Evolutionary conservation across 2,329 filamentous ascomycete genomes (phyloP), one percentile per base, ranked within the genome.

Genomic region (Fusarium bulbicola): DNA sequence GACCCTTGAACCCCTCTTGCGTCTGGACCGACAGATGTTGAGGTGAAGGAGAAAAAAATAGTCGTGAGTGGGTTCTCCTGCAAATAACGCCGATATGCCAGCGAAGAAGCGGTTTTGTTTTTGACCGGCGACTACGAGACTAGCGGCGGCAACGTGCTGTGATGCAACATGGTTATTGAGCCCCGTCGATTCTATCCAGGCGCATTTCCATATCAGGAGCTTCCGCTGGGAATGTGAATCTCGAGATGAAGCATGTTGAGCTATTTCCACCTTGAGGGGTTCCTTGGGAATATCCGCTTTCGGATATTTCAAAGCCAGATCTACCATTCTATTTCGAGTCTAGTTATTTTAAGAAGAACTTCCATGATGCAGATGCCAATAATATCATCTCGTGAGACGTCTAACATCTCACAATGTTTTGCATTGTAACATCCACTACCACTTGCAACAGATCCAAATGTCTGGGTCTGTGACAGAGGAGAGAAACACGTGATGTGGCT

Each of bases 11-110:
- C 72, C 68, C 71, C 59, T 74, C 71, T 46, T 46, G 53, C 46
- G 68, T 72, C 64, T 72, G 43, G 63, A 63, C 68, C 62, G 50
- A 42, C 52, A 59, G 46, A 39, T 26, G 49, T 68, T 68, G 63
- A 67, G 53, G 32, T 68, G 42, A 53, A 52, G 32, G 18, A 15
- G 16, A 8, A n/a, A 46, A 70, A 57, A 63, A 66, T 40, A 52
- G 54, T 47, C 59, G 53, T 59, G 60, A 65, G 59, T 74, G 72
- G 68, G 54, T 65, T 74, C 61, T 60, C 21, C 36, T 70, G 46
- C 50, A 74, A 69, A 69, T 74, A 74, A 69, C 57, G 64, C 72
- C 72, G 72, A 67, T 73, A 74, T 69, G 63, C 71, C 32, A 73
- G 67, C 50, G 68, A 74, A 59, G 54, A 59, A 73, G 63, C 68